Base-by-base conservation (phyloP, 768 basidiomycete genomes). In the Candolleomyces efflorescens region DNA sequence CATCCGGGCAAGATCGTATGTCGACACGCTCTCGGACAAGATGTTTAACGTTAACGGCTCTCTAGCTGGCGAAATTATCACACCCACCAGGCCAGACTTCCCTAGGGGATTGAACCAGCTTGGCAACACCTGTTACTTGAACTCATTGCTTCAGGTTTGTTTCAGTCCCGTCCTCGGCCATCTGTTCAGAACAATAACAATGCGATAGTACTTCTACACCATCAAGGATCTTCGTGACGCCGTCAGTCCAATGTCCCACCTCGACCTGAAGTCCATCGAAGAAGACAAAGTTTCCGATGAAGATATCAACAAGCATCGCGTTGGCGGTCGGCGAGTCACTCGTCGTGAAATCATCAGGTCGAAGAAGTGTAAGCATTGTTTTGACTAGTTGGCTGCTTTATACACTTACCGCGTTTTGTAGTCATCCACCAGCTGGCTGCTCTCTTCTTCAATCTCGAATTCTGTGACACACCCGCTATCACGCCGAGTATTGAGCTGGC, bases 161-260 rank as follows among this genome's bases (percentile, higher is more conserved):
- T 20, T 58, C 38, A 45, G 11, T 26, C 27, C 13, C 48, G 43
- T 36, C 41, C 43, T 50, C n/a, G 41, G 52, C 20, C 23, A 32
- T n/a, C 9, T 13, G 20, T 36, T 41, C 18, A 47, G 7, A 59
- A 49, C 45, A 32, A 17, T 56, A 50, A 52, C 10, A 32, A 7
- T 27, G 32, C 32, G 23, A n/a, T 67, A 96, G 89, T 97, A 96
- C 69, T 95, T 97, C 69, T 96, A 94, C 69, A 96, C 94, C n/a
- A 93, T 97, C 71, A 89, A 84, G 66, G 91, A 94, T 37, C 81
- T 97, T 24, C 82, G 94, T 32, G 85, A 87, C 18, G 86, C 89
- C 5, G 84, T 96, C 9, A 74, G 73, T 27, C 82, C 80, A 18
- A 77, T 86, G 75, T 79, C 79, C 23, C 78, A 82, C 56, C 67